Base-by-base conservation (phyloP, 306 rosid genomes). In the Trifolium subterraneum region DNA sequence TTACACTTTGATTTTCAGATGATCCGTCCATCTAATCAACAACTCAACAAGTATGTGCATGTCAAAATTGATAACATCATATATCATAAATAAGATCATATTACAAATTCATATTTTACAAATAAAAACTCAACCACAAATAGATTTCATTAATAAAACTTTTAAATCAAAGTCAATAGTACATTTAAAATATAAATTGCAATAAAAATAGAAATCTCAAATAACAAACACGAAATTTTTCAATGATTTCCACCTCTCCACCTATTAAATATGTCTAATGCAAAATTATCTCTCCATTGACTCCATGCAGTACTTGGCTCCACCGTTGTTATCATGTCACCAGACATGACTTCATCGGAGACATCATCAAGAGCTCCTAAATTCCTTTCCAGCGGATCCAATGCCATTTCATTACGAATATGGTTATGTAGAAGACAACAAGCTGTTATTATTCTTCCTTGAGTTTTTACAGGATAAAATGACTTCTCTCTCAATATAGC, bases 231-330 rank as follows among this genome's bases (percentile, higher is more conserved):
- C 2, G 0, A 25, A 25, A 7, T 7, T 4, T 25, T n/a, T 45
- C 59, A 47, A 25, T 25, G 42, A 13, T 68, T 27, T 68, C 25
- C 25, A 45, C 42, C n/a, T 22, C 59, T 68, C 59, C 59, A 68
- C 18, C 44, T 51, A 54, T 33, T 35, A 22, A 71, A 71, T 29
- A 52, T 71, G 12, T 71, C 22, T 0, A 11, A 0, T 54, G 75
- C 50, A 36, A 52, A 54, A 38, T 36, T 8, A 35, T 71, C 75
- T 54, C 65, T 54, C 64, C 47, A 18, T 19, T 13, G 51, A 71
- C 51, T 54, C 75, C 65, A 54, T 18, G 36, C 10, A 8, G 39
- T 14, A 10, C 50, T 70, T 51, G 64, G 50, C 20, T 70, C 75
- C 22, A 51, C 19, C 2, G 1, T 10, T 10, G 51, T 35, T 19